phyloP scores from a whole-genome alignment of 495 filamentous ascomycete species.

The Lentithecium fluviatile region DNA sequence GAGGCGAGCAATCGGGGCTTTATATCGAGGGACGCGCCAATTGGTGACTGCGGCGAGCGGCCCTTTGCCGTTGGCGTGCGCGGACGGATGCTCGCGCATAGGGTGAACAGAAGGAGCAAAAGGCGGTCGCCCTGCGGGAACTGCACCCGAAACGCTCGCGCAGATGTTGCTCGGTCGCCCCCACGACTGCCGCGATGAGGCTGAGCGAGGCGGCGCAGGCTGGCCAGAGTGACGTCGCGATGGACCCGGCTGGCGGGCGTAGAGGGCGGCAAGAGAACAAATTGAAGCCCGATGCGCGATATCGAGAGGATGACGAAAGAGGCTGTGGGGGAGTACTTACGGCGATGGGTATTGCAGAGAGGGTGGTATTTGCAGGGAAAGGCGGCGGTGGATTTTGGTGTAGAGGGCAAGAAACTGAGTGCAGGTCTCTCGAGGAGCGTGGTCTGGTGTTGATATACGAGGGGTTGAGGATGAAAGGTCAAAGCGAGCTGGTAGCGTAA shows the following conservation, averaged over 20 bases:
- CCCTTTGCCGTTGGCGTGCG: no score
- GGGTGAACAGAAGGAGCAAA: no score
- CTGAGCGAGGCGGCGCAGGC: background rate
- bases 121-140: no score
- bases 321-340: constrained; percentile 16
- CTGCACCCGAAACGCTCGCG: no score
- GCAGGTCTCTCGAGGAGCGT: background rate
- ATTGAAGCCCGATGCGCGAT: constrained; percentile 6
- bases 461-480: constrained; percentile 1
- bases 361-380: constrained; percentile 1
- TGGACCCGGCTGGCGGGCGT: background rate
- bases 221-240: constrained; percentile 1
- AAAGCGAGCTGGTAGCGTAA: constrained; percentile 1
- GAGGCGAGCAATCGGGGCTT: no score
- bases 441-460: constrained; percentile 3
- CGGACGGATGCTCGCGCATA: no score
- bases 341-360: background rate
- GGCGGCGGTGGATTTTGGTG: background rate
- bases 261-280: constrained; percentile 4
- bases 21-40: no score
- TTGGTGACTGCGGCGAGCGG: no score
- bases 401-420: constrained; percentile 7
- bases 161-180: no score
- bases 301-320: constrained; percentile 28
- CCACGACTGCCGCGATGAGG: no score